Evolutionary conservation across 306 rosid genomes (phyloP).

Genomic region (Vigna trinervia): DNA sequence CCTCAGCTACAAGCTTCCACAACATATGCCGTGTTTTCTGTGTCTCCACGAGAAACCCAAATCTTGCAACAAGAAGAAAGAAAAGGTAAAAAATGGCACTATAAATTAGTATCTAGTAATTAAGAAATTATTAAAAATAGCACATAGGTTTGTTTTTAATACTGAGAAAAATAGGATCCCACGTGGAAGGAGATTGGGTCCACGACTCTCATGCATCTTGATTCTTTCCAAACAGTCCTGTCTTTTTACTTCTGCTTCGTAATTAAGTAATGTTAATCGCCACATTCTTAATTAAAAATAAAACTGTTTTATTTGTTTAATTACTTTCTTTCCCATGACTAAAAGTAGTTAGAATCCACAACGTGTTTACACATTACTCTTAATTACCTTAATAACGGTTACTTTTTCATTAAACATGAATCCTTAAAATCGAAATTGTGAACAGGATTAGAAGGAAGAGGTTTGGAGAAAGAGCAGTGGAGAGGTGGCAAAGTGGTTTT

Average conservation of each 20-base stretch:
- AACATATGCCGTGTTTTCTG: constrained; percentile 55
- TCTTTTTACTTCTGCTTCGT: not conserved
- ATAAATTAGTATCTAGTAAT: not conserved
- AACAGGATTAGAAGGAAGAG: not conserved
- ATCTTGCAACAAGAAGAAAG: not conserved
- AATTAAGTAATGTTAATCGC: not conserved
- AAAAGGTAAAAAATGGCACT: not conserved
- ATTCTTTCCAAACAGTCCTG: constrained; percentile 16
- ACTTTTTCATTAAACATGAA: not conserved
- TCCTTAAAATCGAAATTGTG: not conserved
- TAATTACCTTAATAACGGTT: too few species aligned
- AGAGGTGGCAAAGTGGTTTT: constrained; percentile 40
- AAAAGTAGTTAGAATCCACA: too few species aligned
- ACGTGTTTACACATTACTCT: too few species aligned
- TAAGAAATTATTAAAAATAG: not conserved
- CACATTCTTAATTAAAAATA: constrained; percentile 14
- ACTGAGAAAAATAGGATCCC: not conserved
- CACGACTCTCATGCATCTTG: constrained; percentile 28
- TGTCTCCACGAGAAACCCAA: constrained; percentile 38
- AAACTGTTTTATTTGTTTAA: not conserved
- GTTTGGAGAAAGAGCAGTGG: not conserved
- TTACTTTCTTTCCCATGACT: not conserved
- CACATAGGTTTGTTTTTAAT: not conserved
- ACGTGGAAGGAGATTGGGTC: constrained; percentile 39
- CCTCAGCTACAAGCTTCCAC: constrained; percentile 34